Evolutionary conservation across 2,329 filamentous ascomycete genomes (phyloP).

Genomic region (Penicillium sp.): DNA sequence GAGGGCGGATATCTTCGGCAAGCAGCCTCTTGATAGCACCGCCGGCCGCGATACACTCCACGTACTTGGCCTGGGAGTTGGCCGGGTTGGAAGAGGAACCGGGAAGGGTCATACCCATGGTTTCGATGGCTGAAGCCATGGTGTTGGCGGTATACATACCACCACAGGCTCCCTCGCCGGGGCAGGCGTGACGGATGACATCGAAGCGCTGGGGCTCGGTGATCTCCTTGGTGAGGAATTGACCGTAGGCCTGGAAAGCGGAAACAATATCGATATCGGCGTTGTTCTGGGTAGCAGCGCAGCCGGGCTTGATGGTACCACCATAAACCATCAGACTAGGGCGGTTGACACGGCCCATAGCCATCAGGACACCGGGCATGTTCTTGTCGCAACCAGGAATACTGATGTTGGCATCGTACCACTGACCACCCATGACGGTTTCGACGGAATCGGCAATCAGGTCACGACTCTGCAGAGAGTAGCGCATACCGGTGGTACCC

Average conservation of each 20-base stretch:
- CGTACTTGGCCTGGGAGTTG: slow-evolving; percentile 67
- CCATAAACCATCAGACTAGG: slow-evolving; percentile 98
- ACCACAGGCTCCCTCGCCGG: slow-evolving; percentile 77
- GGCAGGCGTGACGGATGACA: slow-evolving; percentile 89
- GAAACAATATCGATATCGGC: slow-evolving; percentile 88
- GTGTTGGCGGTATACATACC: slow-evolving; percentile 82
- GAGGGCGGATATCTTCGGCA: slow-evolving; percentile 72
- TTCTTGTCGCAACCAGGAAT: slow-evolving; percentile 99
- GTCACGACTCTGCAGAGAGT: slow-evolving; percentile 89
- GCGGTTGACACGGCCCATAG: slow-evolving; percentile 91
- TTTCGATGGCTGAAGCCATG: slow-evolving; percentile 72
- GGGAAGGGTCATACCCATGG: slow-evolving; percentile 75
- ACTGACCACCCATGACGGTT: slow-evolving; percentile 98
- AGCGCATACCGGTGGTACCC: slow-evolving; percentile 97
- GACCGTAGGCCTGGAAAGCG: slow-evolving; percentile 95
- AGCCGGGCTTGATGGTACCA: slow-evolving; percentile 89
- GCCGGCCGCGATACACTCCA: slow-evolving; percentile 71
- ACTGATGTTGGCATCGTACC: slow-evolving; percentile 97
- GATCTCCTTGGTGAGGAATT: slow-evolving; percentile 90
- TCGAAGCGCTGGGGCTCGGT: slow-evolving; percentile 88
- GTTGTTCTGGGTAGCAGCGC: slow-evolving; percentile 70
- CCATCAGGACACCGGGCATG: slow-evolving; percentile 90
- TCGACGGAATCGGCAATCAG: slow-evolving; percentile 98
- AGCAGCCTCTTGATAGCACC: slow-evolving; percentile 72
- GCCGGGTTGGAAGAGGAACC: slow-evolving; percentile 79